Conservation (phyloP, 1,284 basidiomycete genomes). For the Lignosus rhinocerotis region DNA sequence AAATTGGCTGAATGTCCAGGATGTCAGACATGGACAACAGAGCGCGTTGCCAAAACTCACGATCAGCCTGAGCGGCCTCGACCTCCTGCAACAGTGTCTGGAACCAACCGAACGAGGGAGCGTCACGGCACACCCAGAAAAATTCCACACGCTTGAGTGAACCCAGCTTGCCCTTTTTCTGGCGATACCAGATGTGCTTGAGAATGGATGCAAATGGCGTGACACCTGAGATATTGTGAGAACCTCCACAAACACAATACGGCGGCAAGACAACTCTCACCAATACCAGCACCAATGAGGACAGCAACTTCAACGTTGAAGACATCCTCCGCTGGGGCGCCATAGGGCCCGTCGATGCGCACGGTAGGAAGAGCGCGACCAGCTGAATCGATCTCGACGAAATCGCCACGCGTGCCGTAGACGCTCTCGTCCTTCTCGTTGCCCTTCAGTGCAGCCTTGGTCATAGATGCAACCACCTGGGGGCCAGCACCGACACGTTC, state of each 20-base stretch:
- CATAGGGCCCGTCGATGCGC: slow-evolving; percentile 85
- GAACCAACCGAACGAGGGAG: slow-evolving; percentile 93
- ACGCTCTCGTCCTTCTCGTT: slow-evolving; percentile 55
- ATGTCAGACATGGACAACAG: slow-evolving; percentile 2
- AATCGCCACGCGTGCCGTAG: slow-evolving; percentile 63
- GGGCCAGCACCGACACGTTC: slow-evolving; percentile 82
- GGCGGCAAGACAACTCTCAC: slow-evolving; percentile 39
- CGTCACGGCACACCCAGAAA: slow-evolving; percentile 89
- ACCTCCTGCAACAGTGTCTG: slow-evolving; percentile 82
- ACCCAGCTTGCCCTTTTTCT: slow-evolving; percentile 73
- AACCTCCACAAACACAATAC: background rate
- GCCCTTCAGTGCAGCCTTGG: slow-evolving; percentile 72
- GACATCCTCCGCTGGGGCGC: slow-evolving; percentile 88
- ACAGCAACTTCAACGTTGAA: slow-evolving; percentile 85
- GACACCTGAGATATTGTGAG: slow-evolving; percentile 49
- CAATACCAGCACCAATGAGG: slow-evolving; percentile 87
- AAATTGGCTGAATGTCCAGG: slow-evolving; percentile 65
- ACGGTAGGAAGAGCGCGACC: slow-evolving; percentile 65
- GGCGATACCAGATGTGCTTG: slow-evolving; percentile 92
- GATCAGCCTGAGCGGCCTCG: slow-evolving; percentile 82
- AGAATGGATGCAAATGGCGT: slow-evolving; percentile 90
- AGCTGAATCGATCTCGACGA: slow-evolving; percentile 70
- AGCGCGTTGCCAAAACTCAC: slow-evolving; percentile 45
- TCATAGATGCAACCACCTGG: slow-evolving; percentile 72
- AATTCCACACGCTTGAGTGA: slow-evolving; percentile 84